phyloP scores from a whole-genome alignment of 2,329 filamentous ascomycete species.

The Aspergillus costaricaensis region DNA sequence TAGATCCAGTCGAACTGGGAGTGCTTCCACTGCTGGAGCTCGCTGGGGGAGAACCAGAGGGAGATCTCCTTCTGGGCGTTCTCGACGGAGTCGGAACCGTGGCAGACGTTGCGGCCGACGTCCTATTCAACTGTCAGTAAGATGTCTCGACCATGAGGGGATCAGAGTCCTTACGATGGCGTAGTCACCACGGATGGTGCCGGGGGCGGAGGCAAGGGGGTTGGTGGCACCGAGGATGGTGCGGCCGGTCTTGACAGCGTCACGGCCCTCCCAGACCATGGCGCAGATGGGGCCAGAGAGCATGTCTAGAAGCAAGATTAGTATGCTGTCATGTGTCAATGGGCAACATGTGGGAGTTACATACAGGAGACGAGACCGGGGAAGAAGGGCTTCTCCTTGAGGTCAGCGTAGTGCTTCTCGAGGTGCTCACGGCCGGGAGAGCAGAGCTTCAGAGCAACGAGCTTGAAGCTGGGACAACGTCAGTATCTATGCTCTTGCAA shows the following conservation, averaged over 20 bases:
- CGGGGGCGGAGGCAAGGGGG: conserved; percentile 88
- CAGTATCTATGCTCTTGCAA: not conserved
- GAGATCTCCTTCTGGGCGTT: conserved; percentile 99
- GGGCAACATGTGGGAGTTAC: conserved; percentile 35
- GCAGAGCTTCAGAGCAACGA: conserved; percentile 94
- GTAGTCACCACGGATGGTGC: conserved; percentile 96
- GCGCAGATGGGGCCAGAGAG: conserved; percentile 92
- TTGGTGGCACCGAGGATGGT: conserved; percentile 97
- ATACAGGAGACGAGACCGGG: conserved; percentile 85
- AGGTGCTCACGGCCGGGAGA: conserved; percentile 90
- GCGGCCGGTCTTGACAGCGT: conserved; percentile 98
- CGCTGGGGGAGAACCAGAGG: conserved; percentile 93
- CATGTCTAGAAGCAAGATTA: conserved; percentile 70
- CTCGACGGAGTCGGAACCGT: conserved; percentile 98
- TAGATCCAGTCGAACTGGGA: conserved; percentile 93
- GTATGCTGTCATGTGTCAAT: conserved; percentile 1
- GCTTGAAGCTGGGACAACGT: conserved; percentile 75
- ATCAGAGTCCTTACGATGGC: conserved; percentile 63
- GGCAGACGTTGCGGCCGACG: conserved; percentile 98
- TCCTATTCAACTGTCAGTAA: conserved; percentile 49
- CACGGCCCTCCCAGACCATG: conserved; percentile 99
- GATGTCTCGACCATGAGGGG: not conserved
- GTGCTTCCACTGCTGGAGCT: conserved; percentile 82
- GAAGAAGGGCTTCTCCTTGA: conserved; percentile 96
- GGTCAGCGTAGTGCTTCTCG: conserved; percentile 95